Conservation (phyloP, 2,329 filamentous ascomycete species). For the Clarireedia paspali region DNA sequence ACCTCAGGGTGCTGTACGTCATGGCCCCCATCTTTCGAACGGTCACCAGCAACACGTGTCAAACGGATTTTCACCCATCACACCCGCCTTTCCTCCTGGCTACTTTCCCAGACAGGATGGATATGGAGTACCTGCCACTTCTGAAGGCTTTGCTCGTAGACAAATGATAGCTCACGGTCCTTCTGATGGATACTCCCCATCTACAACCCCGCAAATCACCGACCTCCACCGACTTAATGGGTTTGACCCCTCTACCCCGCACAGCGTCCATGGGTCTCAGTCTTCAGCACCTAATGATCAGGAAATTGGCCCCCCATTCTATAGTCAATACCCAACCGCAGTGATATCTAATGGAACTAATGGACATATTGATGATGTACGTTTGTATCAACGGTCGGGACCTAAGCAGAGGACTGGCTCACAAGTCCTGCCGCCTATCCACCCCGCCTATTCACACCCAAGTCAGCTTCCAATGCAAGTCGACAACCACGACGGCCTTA, state of each 20-base stretch:
- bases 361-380: slow-evolving; percentile 26
- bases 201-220: slow-evolving; percentile 21
- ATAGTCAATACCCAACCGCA: slow-evolving; percentile 34
- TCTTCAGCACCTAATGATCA: slow-evolving; percentile 43
- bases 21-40: slow-evolving; percentile 20
- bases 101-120: slow-evolving; percentile 21
- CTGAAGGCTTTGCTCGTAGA: slow-evolving; percentile 20
- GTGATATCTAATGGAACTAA: slow-evolving; percentile 35
- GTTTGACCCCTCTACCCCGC: slow-evolving; percentile 48
- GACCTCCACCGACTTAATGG: slow-evolving; percentile 17
- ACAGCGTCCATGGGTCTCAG: slow-evolving; percentile 56
- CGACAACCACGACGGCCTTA: slow-evolving; percentile 32
- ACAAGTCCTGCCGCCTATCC: slow-evolving; percentile 13
- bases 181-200: slow-evolving; percentile 30
- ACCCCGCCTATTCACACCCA: slow-evolving; percentile 12
- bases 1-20: slow-evolving; percentile 11
- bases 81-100: slow-evolving; percentile 19
- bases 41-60: slow-evolving; percentile 22
- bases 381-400: slow-evolving; percentile 21
- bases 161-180: slow-evolving; percentile 27
- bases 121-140: slow-evolving; percentile 12
- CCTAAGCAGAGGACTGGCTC: slow-evolving; percentile 16
- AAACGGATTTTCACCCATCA: slow-evolving; percentile 24
- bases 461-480: slow-evolving; percentile 20
- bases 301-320: slow-evolving; percentile 25